These are phyloP conservation scores for Dactylis glomerata DNA, from an alignment of 176 grass and related monocot genomes.

Conservation along the genomic window DNA sequence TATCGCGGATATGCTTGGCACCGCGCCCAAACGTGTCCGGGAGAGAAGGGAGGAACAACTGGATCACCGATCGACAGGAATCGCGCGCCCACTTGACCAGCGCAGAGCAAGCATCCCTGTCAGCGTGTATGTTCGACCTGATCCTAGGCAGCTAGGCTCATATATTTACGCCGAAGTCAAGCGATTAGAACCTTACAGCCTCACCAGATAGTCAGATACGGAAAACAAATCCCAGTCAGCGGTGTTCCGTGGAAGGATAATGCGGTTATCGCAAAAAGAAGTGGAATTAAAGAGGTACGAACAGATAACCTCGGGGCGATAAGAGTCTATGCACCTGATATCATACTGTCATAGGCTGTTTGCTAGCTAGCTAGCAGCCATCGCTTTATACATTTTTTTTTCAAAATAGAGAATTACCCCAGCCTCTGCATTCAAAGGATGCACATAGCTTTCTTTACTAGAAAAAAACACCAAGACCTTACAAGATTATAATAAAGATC, in stretches of 20 bases:
- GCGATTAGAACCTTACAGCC: neutral
- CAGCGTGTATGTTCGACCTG: neutral
- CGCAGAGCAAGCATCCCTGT: neutral
- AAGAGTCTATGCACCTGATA: neutral
- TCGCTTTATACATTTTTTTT: no score
- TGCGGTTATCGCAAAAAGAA: no score
- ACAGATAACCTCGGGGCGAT: neutral
- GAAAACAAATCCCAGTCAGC: neutral
- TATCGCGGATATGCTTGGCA: neutral
- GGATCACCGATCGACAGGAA: neutral
- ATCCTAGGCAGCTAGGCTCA: neutral
- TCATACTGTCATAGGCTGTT: no score
- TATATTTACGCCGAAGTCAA: neutral
- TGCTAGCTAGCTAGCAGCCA: no score
- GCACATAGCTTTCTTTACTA: no score
- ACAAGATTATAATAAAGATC: no score
- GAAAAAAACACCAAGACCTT: no score
- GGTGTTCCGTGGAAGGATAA: neutral
- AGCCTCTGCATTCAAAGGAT: no score
- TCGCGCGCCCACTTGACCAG: neutral
- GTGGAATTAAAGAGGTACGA: no score
- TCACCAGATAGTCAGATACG: neutral
- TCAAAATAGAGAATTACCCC: no score
- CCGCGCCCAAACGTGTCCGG: constrained; percentile 24
- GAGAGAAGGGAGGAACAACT: neutral